phyloP scores from a whole-genome alignment of 2,329 filamentous ascomycete genomes.

The Aspergillus sp. region DNA sequence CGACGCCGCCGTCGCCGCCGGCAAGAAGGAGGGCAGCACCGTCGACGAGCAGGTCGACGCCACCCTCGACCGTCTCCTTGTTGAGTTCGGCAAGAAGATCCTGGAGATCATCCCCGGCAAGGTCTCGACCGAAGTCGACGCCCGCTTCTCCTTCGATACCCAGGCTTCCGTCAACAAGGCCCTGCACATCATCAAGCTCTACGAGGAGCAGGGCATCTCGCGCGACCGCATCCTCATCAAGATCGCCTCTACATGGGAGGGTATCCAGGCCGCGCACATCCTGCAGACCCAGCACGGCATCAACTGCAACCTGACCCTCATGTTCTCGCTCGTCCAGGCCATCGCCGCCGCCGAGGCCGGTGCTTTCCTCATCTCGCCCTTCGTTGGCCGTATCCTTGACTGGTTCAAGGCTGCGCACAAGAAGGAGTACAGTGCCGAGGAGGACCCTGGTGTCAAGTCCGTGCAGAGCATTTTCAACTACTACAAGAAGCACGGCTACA shows the following conservation, averaged over 20 bases:
- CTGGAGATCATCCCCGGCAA: conserved; percentile 95
- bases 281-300: conserved; percentile 92
- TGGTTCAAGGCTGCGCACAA: conserved; percentile 97
- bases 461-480: conserved; percentile 97
- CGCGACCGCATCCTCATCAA: conserved; percentile 98
- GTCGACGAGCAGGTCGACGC: conserved; percentile 79
- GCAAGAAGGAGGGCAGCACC: conserved; percentile 64
- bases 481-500: conserved; percentile 99
- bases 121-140: conserved; percentile 98
- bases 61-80: conserved; percentile 86
- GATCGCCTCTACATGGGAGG: conserved; percentile 98
- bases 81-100: conserved; percentile 98
- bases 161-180: conserved; percentile 91
- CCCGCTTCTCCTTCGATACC: conserved; percentile 90
- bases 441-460: conserved; percentile 93
- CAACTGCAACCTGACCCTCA: conserved; percentile 98
- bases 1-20: conserved; percentile 74
- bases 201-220: conserved; percentile 82
- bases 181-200: conserved; percentile 96
- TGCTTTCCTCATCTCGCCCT: conserved; percentile 97
- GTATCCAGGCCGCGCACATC: conserved; percentile 96
- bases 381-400: conserved; percentile 97
- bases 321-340: conserved; percentile 94
- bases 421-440: conserved; percentile 82
- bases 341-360: conserved; percentile 92